These are phyloP conservation scores for Mortierella sp. DNA, from an alignment of 371 early-diverging fungal species.

Conservation along the genomic window DNA sequence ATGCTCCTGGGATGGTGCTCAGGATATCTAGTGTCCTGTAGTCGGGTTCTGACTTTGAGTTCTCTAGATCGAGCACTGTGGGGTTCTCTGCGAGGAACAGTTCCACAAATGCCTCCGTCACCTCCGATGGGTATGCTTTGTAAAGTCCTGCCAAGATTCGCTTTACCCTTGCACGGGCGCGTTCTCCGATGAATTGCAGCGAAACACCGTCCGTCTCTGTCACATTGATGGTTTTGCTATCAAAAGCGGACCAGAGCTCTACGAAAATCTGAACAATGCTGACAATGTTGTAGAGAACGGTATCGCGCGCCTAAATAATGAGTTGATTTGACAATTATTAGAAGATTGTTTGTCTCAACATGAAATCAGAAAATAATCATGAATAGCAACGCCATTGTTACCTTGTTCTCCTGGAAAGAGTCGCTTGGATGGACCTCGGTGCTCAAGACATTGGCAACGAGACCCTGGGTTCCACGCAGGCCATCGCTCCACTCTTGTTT, in stretches of 20 bases:
- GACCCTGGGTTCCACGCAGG: conserved; percentile 45
- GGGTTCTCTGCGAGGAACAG: conserved; percentile 76
- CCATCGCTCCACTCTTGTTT: conserved; percentile 56
- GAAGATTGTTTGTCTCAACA: not conserved
- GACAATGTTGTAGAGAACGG: conserved; percentile 68
- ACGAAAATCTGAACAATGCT: conserved; percentile 65
- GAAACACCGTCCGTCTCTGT: conserved; percentile 63
- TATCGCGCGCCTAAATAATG: conserved; percentile 62
- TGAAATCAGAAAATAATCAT: not conserved
- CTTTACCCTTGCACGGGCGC: conserved; percentile 66
- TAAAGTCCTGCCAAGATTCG: conserved; percentile 71
- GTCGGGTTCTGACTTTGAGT: conserved; percentile 43
- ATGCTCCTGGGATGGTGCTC: conserved; percentile 64
- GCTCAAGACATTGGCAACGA: conserved; percentile 50
- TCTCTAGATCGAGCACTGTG: conserved; percentile 51
- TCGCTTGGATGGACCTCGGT: conserved; percentile 54
- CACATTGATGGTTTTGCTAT: conserved; percentile 41
- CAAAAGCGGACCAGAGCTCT: conserved; percentile 69
- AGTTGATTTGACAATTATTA: not conserved
- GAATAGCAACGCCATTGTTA: not conserved
- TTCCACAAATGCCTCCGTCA: conserved; percentile 76
- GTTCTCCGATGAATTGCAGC: conserved; percentile 65
- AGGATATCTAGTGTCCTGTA: conserved; percentile 66
- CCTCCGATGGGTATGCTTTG: conserved; percentile 68
- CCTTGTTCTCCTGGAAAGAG: conserved; percentile 57